Conservation (phyloP, 208 protist genomes). For the Acanthamoeba royreba region DNA sequence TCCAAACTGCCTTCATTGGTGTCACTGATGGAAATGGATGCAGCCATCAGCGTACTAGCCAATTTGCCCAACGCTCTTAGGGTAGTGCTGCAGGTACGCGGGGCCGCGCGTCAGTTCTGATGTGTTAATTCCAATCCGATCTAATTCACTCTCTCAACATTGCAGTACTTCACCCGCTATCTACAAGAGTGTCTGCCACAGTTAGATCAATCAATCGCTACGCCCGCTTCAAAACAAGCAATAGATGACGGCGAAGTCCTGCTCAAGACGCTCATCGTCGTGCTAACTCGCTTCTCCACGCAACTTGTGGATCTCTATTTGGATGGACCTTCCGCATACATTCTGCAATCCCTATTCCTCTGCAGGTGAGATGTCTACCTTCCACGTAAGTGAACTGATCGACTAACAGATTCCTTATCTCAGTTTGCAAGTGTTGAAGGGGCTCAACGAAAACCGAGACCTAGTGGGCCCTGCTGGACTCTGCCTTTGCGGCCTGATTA, state of each 20-base stretch:
- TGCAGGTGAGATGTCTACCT: background rate
- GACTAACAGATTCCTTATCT: background rate
- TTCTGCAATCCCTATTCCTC: background rate
- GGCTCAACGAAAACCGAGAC: background rate
- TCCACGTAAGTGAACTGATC: background rate
- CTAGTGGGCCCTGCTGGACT: background rate
- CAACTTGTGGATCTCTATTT: background rate
- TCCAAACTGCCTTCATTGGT: background rate
- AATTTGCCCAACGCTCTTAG: background rate
- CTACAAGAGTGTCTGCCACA: background rate
- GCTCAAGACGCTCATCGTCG: constrained; percentile 20
- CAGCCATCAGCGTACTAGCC: background rate
- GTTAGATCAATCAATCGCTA: constrained; percentile 1
- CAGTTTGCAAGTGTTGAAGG: constrained; percentile 19
- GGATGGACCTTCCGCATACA: background rate
- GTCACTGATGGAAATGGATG: background rate
- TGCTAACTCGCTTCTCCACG: background rate
- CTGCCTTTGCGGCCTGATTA: background rate
- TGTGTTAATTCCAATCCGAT: background rate
- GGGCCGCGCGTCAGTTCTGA: background rate
- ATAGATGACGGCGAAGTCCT: background rate
- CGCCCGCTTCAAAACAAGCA: background rate
- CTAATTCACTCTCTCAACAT: too few relatives aligned
- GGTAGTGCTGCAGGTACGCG: background rate
- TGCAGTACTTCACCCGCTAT: background rate